Conservation (phyloP, 208 protist genomes). For the Acanthamoeba healyi region DNA sequence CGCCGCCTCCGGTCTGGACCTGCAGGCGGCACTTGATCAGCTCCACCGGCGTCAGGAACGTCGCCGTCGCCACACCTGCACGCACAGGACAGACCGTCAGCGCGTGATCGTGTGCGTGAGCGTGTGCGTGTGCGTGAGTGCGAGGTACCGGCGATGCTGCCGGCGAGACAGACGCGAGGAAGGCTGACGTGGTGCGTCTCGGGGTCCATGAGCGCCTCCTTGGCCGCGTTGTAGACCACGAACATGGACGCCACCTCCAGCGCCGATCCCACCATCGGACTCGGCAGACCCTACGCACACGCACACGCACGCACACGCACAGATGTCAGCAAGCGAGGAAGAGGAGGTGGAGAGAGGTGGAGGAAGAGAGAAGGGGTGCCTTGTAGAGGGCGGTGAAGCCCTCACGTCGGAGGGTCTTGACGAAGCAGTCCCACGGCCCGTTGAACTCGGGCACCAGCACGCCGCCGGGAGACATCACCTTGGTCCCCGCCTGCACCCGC, state of each 20-base stretch:
- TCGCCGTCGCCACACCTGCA: neutral
- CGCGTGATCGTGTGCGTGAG: too few species aligned
- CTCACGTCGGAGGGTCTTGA: neutral
- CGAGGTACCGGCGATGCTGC: neutral
- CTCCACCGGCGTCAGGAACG: neutral
- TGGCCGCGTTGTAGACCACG: constrained; percentile 28
- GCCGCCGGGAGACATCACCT: neutral
- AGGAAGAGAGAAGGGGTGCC: too few species aligned
- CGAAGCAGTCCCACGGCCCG: constrained; percentile 14
- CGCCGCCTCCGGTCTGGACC: neutral
- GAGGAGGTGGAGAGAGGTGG: too few species aligned
- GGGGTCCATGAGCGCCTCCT: constrained; percentile 3
- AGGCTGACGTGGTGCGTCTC: neutral
- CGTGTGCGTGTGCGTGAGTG: too few species aligned
- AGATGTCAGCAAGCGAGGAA: too few species aligned
- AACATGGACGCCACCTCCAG: constrained; percentile 14
- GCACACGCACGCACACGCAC: too few species aligned
- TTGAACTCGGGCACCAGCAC: constrained; percentile 6
- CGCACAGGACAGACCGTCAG: too few species aligned
- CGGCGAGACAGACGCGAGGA: neutral
- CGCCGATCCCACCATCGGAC: neutral
- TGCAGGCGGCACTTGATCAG: constrained; percentile 1
- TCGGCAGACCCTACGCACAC: too few species aligned
- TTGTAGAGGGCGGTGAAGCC: constrained; percentile 2
- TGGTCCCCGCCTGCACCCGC: constrained; percentile 6